These are phyloP conservation scores for Colletotrichum musicola DNA, from an alignment of 2,329 filamentous ascomycete genomes.

Conservation along the genomic window DNA sequence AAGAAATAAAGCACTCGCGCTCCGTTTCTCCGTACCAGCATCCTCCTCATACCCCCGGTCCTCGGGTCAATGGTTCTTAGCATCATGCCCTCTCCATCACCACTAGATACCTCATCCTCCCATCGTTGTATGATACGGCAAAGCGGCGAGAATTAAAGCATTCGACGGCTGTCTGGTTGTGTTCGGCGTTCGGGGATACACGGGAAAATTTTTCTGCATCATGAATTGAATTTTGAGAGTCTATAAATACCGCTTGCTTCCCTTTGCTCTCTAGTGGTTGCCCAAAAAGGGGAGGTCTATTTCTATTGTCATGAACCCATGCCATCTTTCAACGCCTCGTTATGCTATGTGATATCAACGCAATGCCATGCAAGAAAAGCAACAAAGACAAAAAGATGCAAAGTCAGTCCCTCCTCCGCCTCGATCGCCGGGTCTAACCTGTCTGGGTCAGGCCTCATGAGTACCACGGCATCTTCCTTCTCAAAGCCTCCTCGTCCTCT, in stretches of 20 bases:
- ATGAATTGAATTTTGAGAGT: constrained; percentile 19
- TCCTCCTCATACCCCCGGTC: not conserved
- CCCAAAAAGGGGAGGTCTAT: constrained; percentile 15
- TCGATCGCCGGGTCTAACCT: not conserved
- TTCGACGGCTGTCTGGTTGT: constrained; percentile 30
- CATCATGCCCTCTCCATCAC: not conserved
- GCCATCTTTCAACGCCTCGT: constrained; percentile 28
- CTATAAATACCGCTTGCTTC: not conserved
- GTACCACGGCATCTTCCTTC: constrained; percentile 59
- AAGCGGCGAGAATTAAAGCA: constrained; percentile 25
- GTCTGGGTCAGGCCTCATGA: constrained; percentile 25
- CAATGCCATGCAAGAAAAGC: constrained; percentile 35
- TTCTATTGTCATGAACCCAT: constrained; percentile 12
- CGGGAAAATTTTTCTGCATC: constrained; percentile 12
- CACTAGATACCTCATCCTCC: constrained; percentile 35
- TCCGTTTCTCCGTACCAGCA: not conserved
- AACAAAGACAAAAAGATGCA: constrained; percentile 7
- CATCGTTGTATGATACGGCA: constrained; percentile 18
- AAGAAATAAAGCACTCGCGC: constrained; percentile 64
- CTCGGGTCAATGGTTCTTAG: constrained; percentile 1
- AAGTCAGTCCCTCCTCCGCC: not conserved
- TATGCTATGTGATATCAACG: constrained; percentile 38
- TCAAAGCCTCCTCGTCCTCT: constrained; percentile 61
- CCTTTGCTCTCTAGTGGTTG: not conserved
- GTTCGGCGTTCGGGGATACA: constrained; percentile 29